Base-by-base conservation (phyloP, 306 rosid genomes). In the Adenanthera pavonina region DNA sequence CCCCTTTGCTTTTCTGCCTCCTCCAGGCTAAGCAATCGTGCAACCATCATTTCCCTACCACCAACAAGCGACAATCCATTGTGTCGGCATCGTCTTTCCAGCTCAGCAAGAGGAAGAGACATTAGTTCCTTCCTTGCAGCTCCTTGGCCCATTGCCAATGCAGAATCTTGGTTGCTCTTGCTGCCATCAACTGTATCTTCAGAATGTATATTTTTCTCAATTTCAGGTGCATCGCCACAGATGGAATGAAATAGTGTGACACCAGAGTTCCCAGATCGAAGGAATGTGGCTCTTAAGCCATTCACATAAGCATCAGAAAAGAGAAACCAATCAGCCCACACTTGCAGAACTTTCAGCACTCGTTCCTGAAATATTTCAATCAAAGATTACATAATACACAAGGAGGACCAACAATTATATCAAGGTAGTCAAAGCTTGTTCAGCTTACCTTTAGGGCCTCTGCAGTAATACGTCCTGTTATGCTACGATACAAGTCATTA, bases 241-340 rank as follows among this genome's bases (percentile, higher is more conserved):
- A 96, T 88, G 75, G 99, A 92, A 86, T 96, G 99, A 83, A 91
- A 96, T 38, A 91, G 89, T 66, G 69, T 68, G 67, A 96, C 99
- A 73, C 98, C 98, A 81, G 98, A 94, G 89, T 87, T 93, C 74
- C 98, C 94, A 78, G 92, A 84, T 79, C 98, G 93, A 75, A 96
- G 86, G 78, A 96, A 94, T 69, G 99, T 96, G 69, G 99, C 99
- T 81, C 97, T 85, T 77, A 96, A 90, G 69, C 99, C 99, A 90
- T 92, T 96, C 61, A 96, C 97, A 82, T 93, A 96, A 51, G 97
- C 97, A 79, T 96, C 99, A 69, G 99, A 96, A 78, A 96, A 96
- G 64, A 96, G 95, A 91, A 96, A 96, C 99, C 99, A 96, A 81
- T 96, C 97, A 8, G 99, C 88, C 99, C 99, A 96, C 54, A 96